phyloP scores from a whole-genome alignment of 305 asterid species.

The Fraxinus ornus region DNA sequence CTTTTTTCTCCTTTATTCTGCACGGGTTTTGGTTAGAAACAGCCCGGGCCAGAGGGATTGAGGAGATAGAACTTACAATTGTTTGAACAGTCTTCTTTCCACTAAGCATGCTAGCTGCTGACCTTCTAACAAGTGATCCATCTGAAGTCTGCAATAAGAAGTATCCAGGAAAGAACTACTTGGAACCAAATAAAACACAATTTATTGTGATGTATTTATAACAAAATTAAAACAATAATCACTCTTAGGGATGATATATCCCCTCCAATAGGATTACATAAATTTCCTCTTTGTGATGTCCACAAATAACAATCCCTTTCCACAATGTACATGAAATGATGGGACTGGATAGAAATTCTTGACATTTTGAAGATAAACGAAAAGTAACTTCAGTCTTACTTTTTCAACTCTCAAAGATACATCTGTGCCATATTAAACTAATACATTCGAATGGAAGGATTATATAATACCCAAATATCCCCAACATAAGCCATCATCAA shows the following conservation, averaged over 20 bases:
- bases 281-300: not conserved
- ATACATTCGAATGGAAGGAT: not conserved
- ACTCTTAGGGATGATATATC: not conserved
- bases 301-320: not conserved
- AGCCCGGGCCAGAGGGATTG: slow-evolving; percentile 1
- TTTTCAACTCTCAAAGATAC: not conserved
- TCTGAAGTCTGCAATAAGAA: slow-evolving; percentile 58
- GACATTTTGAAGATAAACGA: not conserved
- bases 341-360: not conserved
- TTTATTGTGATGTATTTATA: not conserved
- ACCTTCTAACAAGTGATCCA: slow-evolving; percentile 64
- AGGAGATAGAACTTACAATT: slow-evolving; percentile 56
- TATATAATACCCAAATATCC: not conserved
- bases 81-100: slow-evolving; percentile 74
- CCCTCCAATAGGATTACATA: not conserved
- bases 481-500: not conserved
- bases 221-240: not conserved
- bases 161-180: slow-evolving; percentile 12
- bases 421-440: not conserved
- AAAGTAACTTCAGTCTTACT: not conserved
- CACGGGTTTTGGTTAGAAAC: not conserved
- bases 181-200: not conserved
- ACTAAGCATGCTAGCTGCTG: slow-evolving; percentile 99
- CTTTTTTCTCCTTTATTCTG: not conserved
- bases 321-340: not conserved